Percentiles rank a stretch among this genome's conserved stretches.
Evolutionary conservation across 1,284 basidiomycete genomes (phyloP).

Genomic region (Fomitopsis schrenkii): DNA sequence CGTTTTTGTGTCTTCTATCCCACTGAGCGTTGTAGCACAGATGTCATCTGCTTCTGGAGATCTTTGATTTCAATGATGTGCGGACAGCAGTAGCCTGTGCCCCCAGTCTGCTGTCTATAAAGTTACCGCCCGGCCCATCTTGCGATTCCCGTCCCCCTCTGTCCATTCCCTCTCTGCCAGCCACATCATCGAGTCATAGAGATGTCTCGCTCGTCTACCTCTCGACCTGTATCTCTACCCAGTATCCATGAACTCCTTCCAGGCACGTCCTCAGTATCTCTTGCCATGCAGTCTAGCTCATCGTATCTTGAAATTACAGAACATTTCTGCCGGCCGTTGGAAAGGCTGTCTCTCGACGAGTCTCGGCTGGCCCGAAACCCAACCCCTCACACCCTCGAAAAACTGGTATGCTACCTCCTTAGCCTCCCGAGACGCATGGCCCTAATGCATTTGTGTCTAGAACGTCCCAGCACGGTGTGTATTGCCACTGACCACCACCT

Average conservation of each 20-base stretch:
- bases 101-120: not conserved
- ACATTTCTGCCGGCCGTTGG: not conserved
- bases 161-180: not conserved
- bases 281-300: not conserved
- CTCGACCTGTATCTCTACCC: not conserved
- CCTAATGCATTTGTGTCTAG: not conserved
- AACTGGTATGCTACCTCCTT: not conserved
- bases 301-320: not conserved
- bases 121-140: not conserved
- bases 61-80: conserved; percentile 1
- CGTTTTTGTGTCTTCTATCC: not conserved
- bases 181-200: not conserved
- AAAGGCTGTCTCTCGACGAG: not conserved
- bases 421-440: not conserved
- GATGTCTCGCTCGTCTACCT: not conserved
- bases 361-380: not conserved
- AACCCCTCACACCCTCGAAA: not conserved
- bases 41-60: conserved; percentile 2
- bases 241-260: conserved; percentile 8
- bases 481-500: not conserved
- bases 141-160: not conserved
- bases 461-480: not conserved
- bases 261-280: not conserved
- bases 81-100: conserved; percentile 1
- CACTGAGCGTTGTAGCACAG: not conserved